Percentiles rank a stretch among this genome's conserved stretches.
These are phyloP conservation scores for Phanerochaete carnosa DNA, from an alignment of 768 basidiomycete genomes.

Conservation along the genomic window DNA sequence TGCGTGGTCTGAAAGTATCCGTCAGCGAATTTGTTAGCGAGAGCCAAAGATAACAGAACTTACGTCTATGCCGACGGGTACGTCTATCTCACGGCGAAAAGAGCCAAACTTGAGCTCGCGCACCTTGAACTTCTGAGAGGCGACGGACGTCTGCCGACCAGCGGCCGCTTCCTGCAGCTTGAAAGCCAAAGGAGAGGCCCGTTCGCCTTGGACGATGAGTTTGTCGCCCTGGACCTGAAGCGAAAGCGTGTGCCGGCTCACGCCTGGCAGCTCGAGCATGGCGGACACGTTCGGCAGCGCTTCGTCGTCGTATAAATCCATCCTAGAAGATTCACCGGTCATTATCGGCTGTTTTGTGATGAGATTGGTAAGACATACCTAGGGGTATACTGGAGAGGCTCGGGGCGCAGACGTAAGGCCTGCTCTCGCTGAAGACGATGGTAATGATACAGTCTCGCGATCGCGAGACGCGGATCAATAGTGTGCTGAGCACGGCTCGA, in stretches of 20 bases:
- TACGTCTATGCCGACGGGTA: slow-evolving; percentile 37
- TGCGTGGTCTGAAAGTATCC: slow-evolving; percentile 27
- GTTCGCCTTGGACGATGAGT: slow-evolving; percentile 35
- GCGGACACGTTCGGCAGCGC: slow-evolving; percentile 30
- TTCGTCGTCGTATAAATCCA: slow-evolving; percentile 38
- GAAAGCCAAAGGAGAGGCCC: slow-evolving; percentile 19
- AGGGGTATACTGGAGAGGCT: neutral
- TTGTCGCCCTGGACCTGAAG: slow-evolving; percentile 30
- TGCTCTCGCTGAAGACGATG: slow-evolving; percentile 1
- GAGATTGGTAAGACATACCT: neutral
- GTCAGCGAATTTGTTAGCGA: slow-evolving; percentile 3
- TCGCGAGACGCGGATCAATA: slow-evolving; percentile 1
- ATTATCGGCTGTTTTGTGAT: neutral
- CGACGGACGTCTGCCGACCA: neutral
- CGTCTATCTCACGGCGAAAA: slow-evolving; percentile 33
- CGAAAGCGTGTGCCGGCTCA: slow-evolving; percentile 32
- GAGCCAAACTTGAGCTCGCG: slow-evolving; percentile 39
- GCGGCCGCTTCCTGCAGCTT: slow-evolving; percentile 15
- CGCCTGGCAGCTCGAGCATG: slow-evolving; percentile 37
- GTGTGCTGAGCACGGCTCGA: neutral
- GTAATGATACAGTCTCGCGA: neutral
- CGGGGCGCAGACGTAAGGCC: neutral
- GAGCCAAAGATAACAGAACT: slow-evolving; percentile 10
- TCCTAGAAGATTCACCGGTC: slow-evolving; percentile 19
- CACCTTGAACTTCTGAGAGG: slow-evolving; percentile 10